A percentile compares a stretch with the other conserved stretches of the same genome.
These are phyloP conservation scores for Isabelozyma heimii DNA, from an alignment of 805 yeast genomes.

Conservation along the genomic window DNA sequence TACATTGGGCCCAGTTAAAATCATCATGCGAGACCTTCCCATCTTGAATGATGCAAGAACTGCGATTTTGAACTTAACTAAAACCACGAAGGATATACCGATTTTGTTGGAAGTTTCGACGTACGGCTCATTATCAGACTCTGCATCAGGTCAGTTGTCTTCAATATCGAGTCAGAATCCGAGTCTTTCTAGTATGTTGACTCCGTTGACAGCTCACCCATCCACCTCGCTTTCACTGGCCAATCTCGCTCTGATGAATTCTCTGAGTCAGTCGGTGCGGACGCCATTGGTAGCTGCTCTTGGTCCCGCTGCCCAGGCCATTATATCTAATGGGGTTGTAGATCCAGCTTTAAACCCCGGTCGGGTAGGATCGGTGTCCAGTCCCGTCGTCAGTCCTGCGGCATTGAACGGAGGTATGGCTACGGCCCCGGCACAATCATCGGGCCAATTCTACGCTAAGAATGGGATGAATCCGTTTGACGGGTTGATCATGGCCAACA, in stretches of 20 bases:
- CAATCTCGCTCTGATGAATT: slow-evolving; percentile 6
- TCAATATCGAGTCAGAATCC: slow-evolving; percentile 17
- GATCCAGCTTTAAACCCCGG: background rate
- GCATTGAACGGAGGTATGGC: slow-evolving; percentile 4
- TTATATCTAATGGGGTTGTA: slow-evolving; percentile 9
- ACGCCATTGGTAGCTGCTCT: slow-evolving; percentile 25
- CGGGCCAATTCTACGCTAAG: slow-evolving; percentile 32
- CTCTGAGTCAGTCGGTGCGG: slow-evolving; percentile 14
- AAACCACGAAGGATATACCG: slow-evolving; percentile 89
- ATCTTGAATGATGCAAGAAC: slow-evolving; percentile 76
- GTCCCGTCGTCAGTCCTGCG: slow-evolving; percentile 18
- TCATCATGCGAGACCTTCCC: slow-evolving; percentile 78
- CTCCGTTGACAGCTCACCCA: slow-evolving; percentile 27
- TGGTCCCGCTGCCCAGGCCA: slow-evolving; percentile 26
- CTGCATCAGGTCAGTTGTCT: slow-evolving; percentile 10
- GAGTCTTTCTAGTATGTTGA: slow-evolving; percentile 31
- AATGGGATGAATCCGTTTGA: slow-evolving; percentile 39
- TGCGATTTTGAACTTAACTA: slow-evolving; percentile 75
- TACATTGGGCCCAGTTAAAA: slow-evolving; percentile 79
- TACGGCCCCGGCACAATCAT: slow-evolving; percentile 28
- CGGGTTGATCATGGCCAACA: slow-evolving; percentile 30
- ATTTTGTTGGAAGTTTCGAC: slow-evolving; percentile 64
- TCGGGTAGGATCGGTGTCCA: slow-evolving; percentile 1
- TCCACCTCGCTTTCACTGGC: slow-evolving; percentile 7
- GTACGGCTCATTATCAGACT: slow-evolving; percentile 24